Evolutionary conservation across 306 rosid species (phyloP), one percentile per base, ranked within the genome.

Genomic region (Mimosa bimucronata): DNA sequence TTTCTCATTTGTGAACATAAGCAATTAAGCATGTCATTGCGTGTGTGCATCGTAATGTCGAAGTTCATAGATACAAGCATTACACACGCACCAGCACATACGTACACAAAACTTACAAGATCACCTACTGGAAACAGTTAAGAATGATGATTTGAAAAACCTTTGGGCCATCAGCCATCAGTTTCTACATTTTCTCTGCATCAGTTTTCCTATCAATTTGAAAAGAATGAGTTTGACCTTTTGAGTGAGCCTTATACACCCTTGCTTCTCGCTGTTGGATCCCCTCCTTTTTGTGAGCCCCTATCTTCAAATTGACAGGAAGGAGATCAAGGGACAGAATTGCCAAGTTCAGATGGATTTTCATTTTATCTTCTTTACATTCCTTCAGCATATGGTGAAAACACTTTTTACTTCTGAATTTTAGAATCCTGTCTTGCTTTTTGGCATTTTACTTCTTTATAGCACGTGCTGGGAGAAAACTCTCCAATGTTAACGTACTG

Each of bases 111-210:
- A 25, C 34, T 25, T 3, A 52, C n/a, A 57, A 57, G 80, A 68
- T 57, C 26, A 44, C 55, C 57, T 50, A 37, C 75, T 19, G 67
- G 66, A 76, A 53, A 61, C 70, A 30, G 44, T 30, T 42, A 65
- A 65, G 70, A 65, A 21, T 30, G 19, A 28, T 64, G 21, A 31
- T 16, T 41, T 65, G 12, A 16, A 7, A 14, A 19, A 18, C 71
- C 34, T 65, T 65, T 64, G 42, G 42, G 67, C n/a, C 42, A 64
- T 2, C 16, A 29, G 31, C 21, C n/a, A 30, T 30, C 40, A 64
- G 72, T 26, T 25, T 4, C 19, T 16, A 23, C 3, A 60, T 25
- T 60, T 55, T 21, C 62, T 7, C 62, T 55, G 9, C 11, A 19
- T 58, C 34, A 23, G 23, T 10, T 57, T 57, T 9, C 15, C 30